Conservation (phyloP, 1,284 basidiomycete genomes). For the Cryptococcus wingfieldii region DNA sequence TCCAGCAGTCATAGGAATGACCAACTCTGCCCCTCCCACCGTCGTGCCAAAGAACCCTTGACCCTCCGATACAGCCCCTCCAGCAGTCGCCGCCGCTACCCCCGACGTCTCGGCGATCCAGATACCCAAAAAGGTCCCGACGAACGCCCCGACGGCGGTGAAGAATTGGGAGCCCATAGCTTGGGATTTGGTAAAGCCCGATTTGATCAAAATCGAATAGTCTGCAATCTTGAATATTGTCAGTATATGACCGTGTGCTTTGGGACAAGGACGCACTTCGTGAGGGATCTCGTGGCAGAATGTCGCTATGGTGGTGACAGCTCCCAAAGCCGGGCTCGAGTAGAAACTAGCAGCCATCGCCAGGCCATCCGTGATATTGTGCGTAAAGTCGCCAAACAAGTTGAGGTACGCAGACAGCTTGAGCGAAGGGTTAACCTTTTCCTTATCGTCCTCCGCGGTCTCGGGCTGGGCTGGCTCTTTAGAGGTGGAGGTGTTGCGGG, state of each 20-base stretch:
- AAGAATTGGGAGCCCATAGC: constrained; percentile 87
- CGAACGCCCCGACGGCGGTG: constrained; percentile 82
- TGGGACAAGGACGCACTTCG: constrained; percentile 50
- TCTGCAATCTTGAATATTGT: constrained; percentile 61
- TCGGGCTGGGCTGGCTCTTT: too few relatives aligned
- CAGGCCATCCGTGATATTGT: constrained; percentile 72
- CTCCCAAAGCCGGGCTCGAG: constrained; percentile 78
- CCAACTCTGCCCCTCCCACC: constrained; percentile 68
- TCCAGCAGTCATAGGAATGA: constrained; percentile 79
- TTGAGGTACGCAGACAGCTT: constrained; percentile 84
- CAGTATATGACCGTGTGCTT: not conserved
- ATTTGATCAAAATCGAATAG: constrained; percentile 81
- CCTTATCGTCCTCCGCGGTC: constrained; percentile 18
- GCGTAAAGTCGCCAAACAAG: constrained; percentile 77
- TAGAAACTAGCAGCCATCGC: constrained; percentile 85
- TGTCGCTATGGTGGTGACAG: constrained; percentile 82
- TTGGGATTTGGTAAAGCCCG: constrained; percentile 79
- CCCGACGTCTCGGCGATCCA: constrained; percentile 59
- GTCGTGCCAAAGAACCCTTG: constrained; percentile 79
- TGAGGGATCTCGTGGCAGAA: constrained; percentile 89
- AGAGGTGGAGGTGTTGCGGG: constrained; percentile 26
- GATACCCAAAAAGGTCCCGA: constrained; percentile 84
- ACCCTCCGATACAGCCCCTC: constrained; percentile 31
- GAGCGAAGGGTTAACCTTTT: constrained; percentile 51
- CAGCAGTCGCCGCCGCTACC: constrained; percentile 27